Evolutionary conservation across 2,329 filamentous ascomycete genomes (phyloP).

Genomic region (Apiospora saccharicola): DNA sequence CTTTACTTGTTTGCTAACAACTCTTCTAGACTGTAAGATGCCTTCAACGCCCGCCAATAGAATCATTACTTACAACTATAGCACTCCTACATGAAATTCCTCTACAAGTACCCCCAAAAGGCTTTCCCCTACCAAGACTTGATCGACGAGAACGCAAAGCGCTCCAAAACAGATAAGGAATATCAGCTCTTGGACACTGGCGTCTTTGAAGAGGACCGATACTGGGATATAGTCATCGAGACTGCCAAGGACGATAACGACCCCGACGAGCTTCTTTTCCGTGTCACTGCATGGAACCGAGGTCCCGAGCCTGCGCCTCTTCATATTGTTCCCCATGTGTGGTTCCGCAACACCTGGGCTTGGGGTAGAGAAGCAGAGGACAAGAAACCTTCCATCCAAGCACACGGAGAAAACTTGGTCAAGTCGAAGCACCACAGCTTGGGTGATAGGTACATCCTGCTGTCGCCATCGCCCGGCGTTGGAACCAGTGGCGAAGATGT

Average conservation of each 20-base stretch:
- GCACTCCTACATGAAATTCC: slow-evolving; percentile 99
- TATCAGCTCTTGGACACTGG: slow-evolving; percentile 93
- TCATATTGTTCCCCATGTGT: slow-evolving; percentile 93
- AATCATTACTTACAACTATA: slow-evolving; percentile 45
- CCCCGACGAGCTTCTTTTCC: slow-evolving; percentile 89
- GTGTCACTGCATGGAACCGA: slow-evolving; percentile 95
- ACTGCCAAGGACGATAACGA: slow-evolving; percentile 94
- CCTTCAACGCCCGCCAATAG: slow-evolving; percentile 20
- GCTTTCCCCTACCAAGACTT: slow-evolving; percentile 93
- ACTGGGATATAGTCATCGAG: slow-evolving; percentile 98
- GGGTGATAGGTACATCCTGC: slow-evolving; percentile 82
- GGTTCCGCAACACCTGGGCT: slow-evolving; percentile 97
- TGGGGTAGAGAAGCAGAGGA: slow-evolving; percentile 83
- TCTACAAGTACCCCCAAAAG: slow-evolving; percentile 96
- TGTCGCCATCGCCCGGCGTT: slow-evolving; percentile 89
- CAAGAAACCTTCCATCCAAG: slow-evolving; percentile 80
- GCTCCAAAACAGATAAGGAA: slow-evolving; percentile 79
- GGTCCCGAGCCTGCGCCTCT: slow-evolving; percentile 89
- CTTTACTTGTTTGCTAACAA: neutral
- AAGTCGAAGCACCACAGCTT: slow-evolving; percentile 82
- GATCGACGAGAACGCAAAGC: slow-evolving; percentile 80
- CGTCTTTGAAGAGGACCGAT: slow-evolving; percentile 85
- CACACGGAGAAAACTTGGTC: slow-evolving; percentile 70
- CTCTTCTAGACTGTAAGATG: slow-evolving; percentile 52
- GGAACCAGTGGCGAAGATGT: slow-evolving; percentile 83